Evolutionary conservation across 345 rosid genomes (phyloP).

Genomic region (Kandelia obovata): DNA sequence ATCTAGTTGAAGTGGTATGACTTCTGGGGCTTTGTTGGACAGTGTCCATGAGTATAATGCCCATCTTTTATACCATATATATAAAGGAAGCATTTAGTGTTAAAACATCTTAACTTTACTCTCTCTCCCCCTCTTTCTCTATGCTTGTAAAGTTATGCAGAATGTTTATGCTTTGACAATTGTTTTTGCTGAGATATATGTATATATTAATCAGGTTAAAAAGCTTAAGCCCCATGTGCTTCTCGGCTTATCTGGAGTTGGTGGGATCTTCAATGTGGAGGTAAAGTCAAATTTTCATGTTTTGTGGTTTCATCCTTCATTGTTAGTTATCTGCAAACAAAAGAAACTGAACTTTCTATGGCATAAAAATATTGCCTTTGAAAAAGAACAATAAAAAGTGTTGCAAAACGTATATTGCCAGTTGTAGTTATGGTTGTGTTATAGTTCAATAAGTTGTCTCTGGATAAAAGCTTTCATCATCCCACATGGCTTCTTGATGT

Average conservation of each 20-base stretch:
- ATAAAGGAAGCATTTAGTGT: neutral
- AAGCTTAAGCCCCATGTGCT: conserved; percentile 87
- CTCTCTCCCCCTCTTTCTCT: no score
- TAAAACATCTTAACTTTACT: no score
- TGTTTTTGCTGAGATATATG: conserved; percentile 17
- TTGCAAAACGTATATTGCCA: neutral
- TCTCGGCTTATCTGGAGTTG: conserved; percentile 99
- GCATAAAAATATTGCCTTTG: no score
- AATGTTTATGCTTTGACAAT: conserved; percentile 4
- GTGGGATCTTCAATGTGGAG: conserved; percentile 85
- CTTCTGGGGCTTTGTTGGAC: conserved; percentile 16
- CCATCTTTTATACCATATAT: conserved; percentile 7
- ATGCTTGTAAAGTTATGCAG: conserved; percentile 11
- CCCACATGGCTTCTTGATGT: no score
- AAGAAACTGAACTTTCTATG: conserved; percentile 1
- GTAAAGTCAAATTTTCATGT: conserved; percentile 32
- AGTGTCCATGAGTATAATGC: conserved; percentile 10
- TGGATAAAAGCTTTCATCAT: neutral
- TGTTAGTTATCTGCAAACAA: neutral
- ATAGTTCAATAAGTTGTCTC: neutral
- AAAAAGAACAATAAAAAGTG: neutral
- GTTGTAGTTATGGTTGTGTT: neutral
- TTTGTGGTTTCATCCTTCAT: neutral
- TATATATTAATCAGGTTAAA: conserved; percentile 57
- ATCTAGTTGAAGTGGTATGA: conserved; percentile 83